Conservation (phyloP, 1,284 basidiomycete genomes). For the Rhodotorula mucilaginosa region DNA sequence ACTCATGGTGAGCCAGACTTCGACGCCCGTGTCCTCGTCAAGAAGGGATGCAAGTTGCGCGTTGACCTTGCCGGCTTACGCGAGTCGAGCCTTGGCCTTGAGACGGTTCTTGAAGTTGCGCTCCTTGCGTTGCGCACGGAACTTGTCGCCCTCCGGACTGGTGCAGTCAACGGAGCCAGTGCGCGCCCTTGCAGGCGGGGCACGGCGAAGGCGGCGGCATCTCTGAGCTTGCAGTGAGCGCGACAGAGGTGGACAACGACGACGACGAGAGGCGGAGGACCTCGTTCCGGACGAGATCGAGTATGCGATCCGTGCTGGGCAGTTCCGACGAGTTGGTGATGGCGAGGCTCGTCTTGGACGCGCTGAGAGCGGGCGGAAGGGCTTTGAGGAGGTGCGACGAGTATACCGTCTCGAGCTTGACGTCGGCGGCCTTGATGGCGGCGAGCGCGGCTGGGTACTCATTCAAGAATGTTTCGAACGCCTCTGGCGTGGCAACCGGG, state of each 20-base stretch:
- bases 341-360: background rate
- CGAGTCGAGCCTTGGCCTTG: too few species aligned
- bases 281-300: slow-evolving; percentile 9
- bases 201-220: background rate
- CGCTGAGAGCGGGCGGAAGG: background rate
- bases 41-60: background rate
- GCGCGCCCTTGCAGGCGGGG: slow-evolving; percentile 1
- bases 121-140: background rate
- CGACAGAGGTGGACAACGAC: background rate
- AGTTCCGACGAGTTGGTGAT: background rate
- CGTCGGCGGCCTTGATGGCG: background rate
- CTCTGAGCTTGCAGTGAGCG: background rate
- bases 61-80: too few species aligned
- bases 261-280: slow-evolving; percentile 7
- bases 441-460: background rate
- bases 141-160: too few species aligned
- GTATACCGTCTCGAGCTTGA: background rate
- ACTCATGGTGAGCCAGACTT: background rate
- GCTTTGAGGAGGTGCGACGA: background rate
- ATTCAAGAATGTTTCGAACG: background rate
- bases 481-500: background rate
- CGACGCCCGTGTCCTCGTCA: background rate
- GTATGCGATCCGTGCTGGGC: background rate
- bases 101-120: background rate
- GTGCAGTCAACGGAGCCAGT: too few species aligned